Conservation (phyloP, 2,329 filamentous ascomycete genomes). For the Ophiosphaerella korrae region DNA sequence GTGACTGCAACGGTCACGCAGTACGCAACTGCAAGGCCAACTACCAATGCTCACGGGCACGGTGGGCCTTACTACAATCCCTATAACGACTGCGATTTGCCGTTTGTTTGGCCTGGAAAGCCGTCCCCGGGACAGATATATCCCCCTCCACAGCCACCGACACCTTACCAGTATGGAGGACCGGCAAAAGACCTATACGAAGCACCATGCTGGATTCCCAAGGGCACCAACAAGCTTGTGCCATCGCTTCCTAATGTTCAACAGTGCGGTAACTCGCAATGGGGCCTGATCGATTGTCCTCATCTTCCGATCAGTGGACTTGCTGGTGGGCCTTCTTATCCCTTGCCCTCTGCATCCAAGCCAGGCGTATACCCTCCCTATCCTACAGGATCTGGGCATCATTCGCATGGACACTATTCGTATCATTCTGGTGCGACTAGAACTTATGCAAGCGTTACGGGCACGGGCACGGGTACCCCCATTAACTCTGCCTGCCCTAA, state of each 20-base stretch:
- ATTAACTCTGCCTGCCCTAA: constrained; percentile 20
- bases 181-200: constrained; percentile 22
- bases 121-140: constrained; percentile 25
- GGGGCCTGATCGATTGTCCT: constrained; percentile 35
- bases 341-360: neutral
- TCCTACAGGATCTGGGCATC: constrained; percentile 10
- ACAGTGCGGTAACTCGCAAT: constrained; percentile 36
- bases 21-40: constrained; percentile 23
- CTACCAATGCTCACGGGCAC: constrained; percentile 28
- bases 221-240: constrained; percentile 22
- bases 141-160: constrained; percentile 22
- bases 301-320: constrained; percentile 28
- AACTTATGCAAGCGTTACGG: constrained; percentile 3
- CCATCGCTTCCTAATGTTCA: constrained; percentile 26
- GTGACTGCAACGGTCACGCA: constrained; percentile 20
- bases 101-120: constrained; percentile 33
- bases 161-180: constrained; percentile 32
- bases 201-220: constrained; percentile 35
- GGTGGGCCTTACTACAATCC: constrained; percentile 39
- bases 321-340: constrained; percentile 12
- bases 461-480: constrained; percentile 12
- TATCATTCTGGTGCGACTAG: constrained; percentile 2
- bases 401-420: constrained; percentile 1
- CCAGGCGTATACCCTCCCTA: constrained; percentile 11
- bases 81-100: constrained; percentile 33